These are phyloP conservation scores for Amanita thiersii DNA, from an alignment of 768 basidiomycete species.

Conservation along the genomic window DNA sequence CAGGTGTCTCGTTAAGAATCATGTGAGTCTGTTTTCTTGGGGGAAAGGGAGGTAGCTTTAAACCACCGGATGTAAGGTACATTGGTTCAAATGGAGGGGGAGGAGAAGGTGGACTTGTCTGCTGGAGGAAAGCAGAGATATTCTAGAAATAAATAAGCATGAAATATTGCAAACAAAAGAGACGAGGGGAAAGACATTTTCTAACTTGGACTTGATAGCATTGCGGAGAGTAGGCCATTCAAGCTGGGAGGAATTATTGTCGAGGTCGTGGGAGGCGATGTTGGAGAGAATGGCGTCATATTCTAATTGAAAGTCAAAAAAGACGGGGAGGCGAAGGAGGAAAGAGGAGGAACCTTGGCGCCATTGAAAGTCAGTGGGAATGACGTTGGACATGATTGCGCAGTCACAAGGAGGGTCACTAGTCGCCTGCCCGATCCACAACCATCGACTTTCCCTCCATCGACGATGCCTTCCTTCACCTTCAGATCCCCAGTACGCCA, in stretches of 20 bases:
- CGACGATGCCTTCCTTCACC: conserved; percentile 21
- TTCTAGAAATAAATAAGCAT: conserved; percentile 28
- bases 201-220: conserved; percentile 64
- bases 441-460: conserved; percentile 7
- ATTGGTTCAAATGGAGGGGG: conserved; percentile 35
- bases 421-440: not conserved
- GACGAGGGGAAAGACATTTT: conserved; percentile 39
- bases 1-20: conserved; percentile 45
- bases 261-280: conserved; percentile 56
- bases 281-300: conserved; percentile 50
- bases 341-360: conserved; percentile 33
- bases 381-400: conserved; percentile 18
- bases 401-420: conserved; percentile 14
- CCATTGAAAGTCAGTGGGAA: conserved; percentile 36
- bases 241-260: conserved; percentile 40
- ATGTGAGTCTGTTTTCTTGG: conserved; percentile 42
- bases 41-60: conserved; percentile 69
- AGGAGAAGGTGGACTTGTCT: conserved; percentile 24
- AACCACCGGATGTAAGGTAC: conserved; percentile 44
- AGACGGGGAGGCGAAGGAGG: not conserved
- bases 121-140: conserved; percentile 37
- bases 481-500: conserved; percentile 13
- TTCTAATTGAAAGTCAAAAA: conserved; percentile 27
- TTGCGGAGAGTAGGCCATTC: conserved; percentile 68
- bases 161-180: not conserved